phyloP scores from a whole-genome alignment of 768 basidiomycete species.

The Lentinula boryana region DNA sequence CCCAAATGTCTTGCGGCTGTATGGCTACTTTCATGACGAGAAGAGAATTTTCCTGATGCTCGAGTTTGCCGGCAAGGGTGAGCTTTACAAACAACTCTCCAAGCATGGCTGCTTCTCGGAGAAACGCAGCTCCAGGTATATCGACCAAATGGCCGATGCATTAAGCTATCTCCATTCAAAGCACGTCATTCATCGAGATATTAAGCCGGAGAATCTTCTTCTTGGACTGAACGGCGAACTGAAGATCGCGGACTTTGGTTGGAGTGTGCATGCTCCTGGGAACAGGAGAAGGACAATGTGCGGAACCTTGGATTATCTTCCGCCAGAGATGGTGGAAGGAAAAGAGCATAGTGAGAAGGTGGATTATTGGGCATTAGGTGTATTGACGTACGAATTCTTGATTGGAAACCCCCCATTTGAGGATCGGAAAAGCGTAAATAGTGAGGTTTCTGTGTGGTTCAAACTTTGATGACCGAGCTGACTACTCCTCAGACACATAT shows the following conservation, averaged over 20 bases:
- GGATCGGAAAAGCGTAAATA: conserved; percentile 69
- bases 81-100: conserved; percentile 92
- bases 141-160: conserved; percentile 98
- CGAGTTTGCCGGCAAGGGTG: conserved; percentile 95
- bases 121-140: conserved; percentile 81
- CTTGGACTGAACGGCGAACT: conserved; percentile 93
- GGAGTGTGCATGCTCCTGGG: conserved; percentile 95
- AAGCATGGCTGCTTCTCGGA: conserved; percentile 86
- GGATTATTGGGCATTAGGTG: conserved; percentile 95
- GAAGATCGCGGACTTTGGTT: conserved; percentile 98
- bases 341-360: conserved; percentile 85
- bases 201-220: conserved; percentile 97
- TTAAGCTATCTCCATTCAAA: conserved; percentile 87
- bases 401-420: conserved; percentile 67
- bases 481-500: conserved; percentile 64
- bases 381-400: conserved; percentile 94
- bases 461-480: not conserved
- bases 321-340: conserved; percentile 97
- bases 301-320: conserved; percentile 94
- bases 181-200: conserved; percentile 98
- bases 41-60: conserved; percentile 98
- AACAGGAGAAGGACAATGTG: conserved; percentile 88
- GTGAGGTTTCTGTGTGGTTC: conserved; percentile 32
- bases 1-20: conserved; percentile 88
- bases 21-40: conserved; percentile 97